Evolutionary conservation across 495 filamentous ascomycete genomes (phyloP).

Genomic region (Penicillium salamii): DNA sequence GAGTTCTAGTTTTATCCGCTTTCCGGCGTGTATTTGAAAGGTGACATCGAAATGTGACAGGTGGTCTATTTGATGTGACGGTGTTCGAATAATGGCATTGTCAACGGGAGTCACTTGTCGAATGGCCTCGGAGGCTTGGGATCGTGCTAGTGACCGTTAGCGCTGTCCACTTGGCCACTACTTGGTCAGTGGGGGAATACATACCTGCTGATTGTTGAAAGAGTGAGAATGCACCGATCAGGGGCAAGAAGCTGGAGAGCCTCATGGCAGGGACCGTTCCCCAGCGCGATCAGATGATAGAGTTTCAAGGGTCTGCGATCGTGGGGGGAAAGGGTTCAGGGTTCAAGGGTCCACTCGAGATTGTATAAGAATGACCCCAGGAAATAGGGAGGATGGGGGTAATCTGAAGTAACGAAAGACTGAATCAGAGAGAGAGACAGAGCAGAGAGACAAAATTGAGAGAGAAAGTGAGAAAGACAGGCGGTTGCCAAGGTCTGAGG

Average conservation of each 20-base stretch:
- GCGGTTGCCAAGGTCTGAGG: slow-evolving; percentile 6
- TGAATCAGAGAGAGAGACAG: background rate
- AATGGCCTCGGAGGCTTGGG: slow-evolving; percentile 72
- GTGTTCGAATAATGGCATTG: slow-evolving; percentile 72
- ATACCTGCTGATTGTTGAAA: slow-evolving; percentile 19
- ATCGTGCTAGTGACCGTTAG: slow-evolving; percentile 54
- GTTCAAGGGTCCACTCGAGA: background rate
- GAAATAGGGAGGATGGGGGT: background rate
- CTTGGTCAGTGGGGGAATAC: background rate
- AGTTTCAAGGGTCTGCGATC: slow-evolving; percentile 10
- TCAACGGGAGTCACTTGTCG: slow-evolving; percentile 70
- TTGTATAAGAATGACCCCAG: background rate
- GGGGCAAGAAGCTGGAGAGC: slow-evolving; percentile 19
- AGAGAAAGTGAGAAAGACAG: background rate
- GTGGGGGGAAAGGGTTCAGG: background rate
- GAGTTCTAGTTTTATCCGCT: slow-evolving; percentile 74
- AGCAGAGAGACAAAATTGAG: background rate
- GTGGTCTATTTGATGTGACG: slow-evolving; percentile 73
- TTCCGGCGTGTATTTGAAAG: slow-evolving; percentile 67
- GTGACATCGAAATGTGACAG: slow-evolving; percentile 77
- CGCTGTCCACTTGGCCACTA: no score
- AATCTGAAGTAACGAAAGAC: background rate
- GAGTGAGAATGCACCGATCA: slow-evolving; percentile 17
- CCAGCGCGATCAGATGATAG: background rate
- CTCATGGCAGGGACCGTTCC: slow-evolving; percentile 18